phyloP scores from a whole-genome alignment of 768 basidiomycete genomes.

The Psilocybe subaeruginosa region DNA sequence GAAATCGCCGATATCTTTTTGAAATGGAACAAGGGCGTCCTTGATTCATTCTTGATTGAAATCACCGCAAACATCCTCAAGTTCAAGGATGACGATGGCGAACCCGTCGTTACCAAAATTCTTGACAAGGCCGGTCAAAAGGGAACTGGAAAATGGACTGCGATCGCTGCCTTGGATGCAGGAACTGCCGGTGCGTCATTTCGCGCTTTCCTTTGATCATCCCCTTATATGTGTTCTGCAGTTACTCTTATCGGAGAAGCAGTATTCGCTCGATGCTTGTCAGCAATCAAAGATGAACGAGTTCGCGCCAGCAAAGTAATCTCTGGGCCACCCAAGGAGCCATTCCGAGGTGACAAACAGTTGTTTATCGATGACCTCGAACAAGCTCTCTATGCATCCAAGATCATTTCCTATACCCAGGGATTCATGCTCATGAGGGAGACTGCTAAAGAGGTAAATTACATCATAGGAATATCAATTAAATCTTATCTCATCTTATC shows the following conservation, averaged over 20 bases:
- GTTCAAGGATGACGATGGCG: constrained; percentile 96
- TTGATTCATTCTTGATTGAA: constrained; percentile 99
- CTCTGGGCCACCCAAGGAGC: constrained; percentile 87
- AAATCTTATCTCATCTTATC: neutral
- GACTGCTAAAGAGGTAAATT: constrained; percentile 85
- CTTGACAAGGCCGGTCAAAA: constrained; percentile 97
- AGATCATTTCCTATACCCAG: constrained; percentile 99
- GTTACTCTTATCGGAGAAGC: constrained; percentile 99
- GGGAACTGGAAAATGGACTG: constrained; percentile 99
- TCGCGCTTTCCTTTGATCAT: constrained; percentile 8
- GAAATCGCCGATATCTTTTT: constrained; percentile 96
- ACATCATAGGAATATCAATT: neutral
- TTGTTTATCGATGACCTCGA: constrained; percentile 99
- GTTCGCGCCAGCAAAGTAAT: constrained; percentile 90
- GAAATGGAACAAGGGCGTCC: constrained; percentile 97
- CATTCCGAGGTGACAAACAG: constrained; percentile 97
- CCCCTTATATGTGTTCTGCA: constrained; percentile 28
- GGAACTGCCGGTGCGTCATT: constrained; percentile 72
- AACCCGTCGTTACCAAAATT: constrained; percentile 90
- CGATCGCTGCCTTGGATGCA: constrained; percentile 93
- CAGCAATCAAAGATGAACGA: constrained; percentile 96
- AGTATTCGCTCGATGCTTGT: constrained; percentile 98
- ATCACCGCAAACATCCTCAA: constrained; percentile 97
- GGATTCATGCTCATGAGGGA: constrained; percentile 99
- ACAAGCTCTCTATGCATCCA: constrained; percentile 98